Conservation (phyloP, 1,284 basidiomycete species). For the Trametes hirsuta region DNA sequence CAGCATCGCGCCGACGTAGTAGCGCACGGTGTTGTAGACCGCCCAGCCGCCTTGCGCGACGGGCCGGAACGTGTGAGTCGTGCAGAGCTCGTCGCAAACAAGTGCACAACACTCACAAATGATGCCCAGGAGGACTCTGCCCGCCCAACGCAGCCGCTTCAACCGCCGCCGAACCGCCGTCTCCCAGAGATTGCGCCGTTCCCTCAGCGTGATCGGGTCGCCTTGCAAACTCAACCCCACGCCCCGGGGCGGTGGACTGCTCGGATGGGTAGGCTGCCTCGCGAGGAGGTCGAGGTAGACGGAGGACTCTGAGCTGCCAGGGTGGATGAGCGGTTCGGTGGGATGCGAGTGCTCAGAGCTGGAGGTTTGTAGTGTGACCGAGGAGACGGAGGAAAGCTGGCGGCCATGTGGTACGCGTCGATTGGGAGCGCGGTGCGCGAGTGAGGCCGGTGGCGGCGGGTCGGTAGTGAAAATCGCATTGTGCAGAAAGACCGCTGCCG, state of each 20-base stretch:
- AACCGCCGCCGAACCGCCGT: conserved; percentile 42
- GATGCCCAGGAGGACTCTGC: conserved; percentile 45
- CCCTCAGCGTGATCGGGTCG: conserved; percentile 42
- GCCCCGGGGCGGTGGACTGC: conserved; percentile 29
- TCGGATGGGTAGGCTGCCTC: conserved; percentile 47
- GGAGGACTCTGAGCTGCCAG: conserved; percentile 39
- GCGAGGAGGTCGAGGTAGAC: conserved; percentile 52
- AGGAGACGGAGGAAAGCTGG: conserved; percentile 52
- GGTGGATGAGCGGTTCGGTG: conserved; percentile 50
- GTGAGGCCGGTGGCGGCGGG: conserved; percentile 29
- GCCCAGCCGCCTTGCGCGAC: conserved; percentile 53
- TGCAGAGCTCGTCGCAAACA: background rate
- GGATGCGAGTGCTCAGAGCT: conserved; percentile 53
- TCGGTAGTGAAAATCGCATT: conserved; percentile 53
- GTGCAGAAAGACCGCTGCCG: conserved; percentile 54
- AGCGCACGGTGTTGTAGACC: conserved; percentile 61
- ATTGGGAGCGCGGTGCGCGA: conserved; percentile 26
- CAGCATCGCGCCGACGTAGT: conserved; percentile 55
- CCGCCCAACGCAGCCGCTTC: conserved; percentile 43
- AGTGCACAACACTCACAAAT: conserved; percentile 47
- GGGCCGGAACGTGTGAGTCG: background rate
- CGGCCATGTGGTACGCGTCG: conserved; percentile 29
- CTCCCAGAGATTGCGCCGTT: conserved; percentile 45
- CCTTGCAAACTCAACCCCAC: conserved; percentile 45
- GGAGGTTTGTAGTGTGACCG: conserved; percentile 50